These are phyloP conservation scores for Arthroderma sp. DNA, from an alignment of 2,329 filamentous ascomycete species.

Conservation along the genomic window DNA sequence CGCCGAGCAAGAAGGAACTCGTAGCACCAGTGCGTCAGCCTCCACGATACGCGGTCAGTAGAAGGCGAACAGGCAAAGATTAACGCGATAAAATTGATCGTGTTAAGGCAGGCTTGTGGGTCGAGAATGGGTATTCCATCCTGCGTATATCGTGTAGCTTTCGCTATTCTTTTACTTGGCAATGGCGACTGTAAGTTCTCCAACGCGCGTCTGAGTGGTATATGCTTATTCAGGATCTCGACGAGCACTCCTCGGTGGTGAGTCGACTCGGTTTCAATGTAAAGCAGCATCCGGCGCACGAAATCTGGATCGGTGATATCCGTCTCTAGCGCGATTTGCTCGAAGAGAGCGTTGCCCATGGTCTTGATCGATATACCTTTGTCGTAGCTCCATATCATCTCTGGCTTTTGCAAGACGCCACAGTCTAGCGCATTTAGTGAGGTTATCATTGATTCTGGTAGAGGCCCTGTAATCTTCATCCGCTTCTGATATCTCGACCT, in stretches of 20 bases:
- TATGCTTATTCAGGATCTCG: conserved; percentile 27
- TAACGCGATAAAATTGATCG: conserved; percentile 37
- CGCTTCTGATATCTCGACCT: not conserved
- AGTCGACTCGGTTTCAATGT: conserved; percentile 21
- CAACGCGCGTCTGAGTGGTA: conserved; percentile 28
- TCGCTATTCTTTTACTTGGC: not conserved
- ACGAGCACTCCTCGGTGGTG: conserved; percentile 21
- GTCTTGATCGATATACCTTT: not conserved
- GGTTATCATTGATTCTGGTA: not conserved
- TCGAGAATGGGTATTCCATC: conserved; percentile 17
- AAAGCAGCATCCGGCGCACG: conserved; percentile 21
- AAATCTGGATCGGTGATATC: conserved; percentile 27
- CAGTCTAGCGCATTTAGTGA: not conserved
- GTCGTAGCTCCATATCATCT: not conserved
- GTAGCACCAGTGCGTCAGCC: conserved; percentile 39
- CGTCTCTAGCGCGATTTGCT: conserved; percentile 11
- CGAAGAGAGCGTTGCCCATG: not conserved
- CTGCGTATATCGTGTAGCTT: not conserved
- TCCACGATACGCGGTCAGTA: conserved; percentile 31
- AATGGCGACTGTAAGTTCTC: not conserved
- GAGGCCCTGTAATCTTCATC: not conserved
- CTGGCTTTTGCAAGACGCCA: not conserved
- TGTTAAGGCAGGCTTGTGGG: conserved; percentile 29
- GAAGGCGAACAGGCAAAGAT: conserved; percentile 30
- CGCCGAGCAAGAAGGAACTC: conserved; percentile 32